Evolutionary conservation across 2,329 filamentous ascomycete species (phyloP).

Genomic region (Trichophaea hybrida): DNA sequence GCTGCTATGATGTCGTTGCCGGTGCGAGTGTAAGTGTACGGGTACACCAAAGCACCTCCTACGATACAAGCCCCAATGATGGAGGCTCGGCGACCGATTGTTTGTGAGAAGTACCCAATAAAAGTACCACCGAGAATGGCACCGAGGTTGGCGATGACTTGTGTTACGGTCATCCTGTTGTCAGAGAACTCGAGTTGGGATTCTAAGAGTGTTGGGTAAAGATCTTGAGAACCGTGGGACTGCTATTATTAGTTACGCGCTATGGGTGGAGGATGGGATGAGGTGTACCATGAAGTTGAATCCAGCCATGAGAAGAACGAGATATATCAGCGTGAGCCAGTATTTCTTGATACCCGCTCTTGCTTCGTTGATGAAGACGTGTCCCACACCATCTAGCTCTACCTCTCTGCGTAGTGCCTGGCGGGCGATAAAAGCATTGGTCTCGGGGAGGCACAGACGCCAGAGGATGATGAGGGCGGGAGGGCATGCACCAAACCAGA

Average conservation of each 20-base stretch:
- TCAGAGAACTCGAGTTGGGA: constrained; percentile 42
- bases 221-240: constrained; percentile 57
- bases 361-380: constrained; percentile 60
- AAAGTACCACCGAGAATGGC: constrained; percentile 53
- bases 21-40: constrained; percentile 65
- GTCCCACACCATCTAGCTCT: constrained; percentile 45
- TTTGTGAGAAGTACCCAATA: constrained; percentile 53
- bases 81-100: constrained; percentile 52
- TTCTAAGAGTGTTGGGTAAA: constrained; percentile 47
- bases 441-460: constrained; percentile 66
- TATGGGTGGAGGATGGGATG: constrained; percentile 9
- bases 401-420: constrained; percentile 41
- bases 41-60: constrained; percentile 60
- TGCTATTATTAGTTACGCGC: not conserved
- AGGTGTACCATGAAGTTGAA: constrained; percentile 66
- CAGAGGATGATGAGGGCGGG: constrained; percentile 68
- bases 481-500: constrained; percentile 75
- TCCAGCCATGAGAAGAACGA: constrained; percentile 75
- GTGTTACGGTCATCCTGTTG: constrained; percentile 51
- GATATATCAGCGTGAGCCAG: constrained; percentile 66
- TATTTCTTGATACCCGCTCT: constrained; percentile 64
- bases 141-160: constrained; percentile 58
- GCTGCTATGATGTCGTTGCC: constrained; percentile 46
- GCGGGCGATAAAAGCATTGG: constrained; percentile 54
- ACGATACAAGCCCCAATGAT: constrained; percentile 50